phyloP scores from a whole-genome alignment of 345 rosid species.

The Turnera subulata region DNA sequence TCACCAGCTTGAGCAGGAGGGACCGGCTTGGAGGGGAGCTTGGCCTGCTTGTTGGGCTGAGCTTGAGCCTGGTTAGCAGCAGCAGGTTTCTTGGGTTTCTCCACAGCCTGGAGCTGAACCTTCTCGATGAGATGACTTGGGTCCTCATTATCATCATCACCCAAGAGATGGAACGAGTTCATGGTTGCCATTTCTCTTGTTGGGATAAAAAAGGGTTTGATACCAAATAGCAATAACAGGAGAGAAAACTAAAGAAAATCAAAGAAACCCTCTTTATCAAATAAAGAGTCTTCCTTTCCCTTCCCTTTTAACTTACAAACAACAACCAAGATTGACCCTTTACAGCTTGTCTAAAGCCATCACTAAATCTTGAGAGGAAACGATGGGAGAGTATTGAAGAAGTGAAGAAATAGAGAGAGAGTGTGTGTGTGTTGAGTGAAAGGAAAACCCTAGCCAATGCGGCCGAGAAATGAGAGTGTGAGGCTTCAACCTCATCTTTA shows the following conservation, averaged over 20 bases:
- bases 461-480: constrained; percentile 30
- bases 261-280: no score
- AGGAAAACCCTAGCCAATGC: constrained; percentile 50
- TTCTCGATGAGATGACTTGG: constrained; percentile 54
- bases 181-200: constrained; percentile 56
- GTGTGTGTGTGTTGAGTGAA: background rate
- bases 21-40: constrained; percentile 72
- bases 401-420: no score
- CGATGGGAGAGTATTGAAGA: no score
- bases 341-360: no score
- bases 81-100: constrained; percentile 57
- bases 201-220: no score
- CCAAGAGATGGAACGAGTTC: constrained; percentile 91
- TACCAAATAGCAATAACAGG: no score
- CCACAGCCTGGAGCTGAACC: constrained; percentile 42
- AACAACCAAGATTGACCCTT: no score
- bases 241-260: no score
- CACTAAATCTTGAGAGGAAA: no score
- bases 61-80: constrained; percentile 27
- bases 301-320: no score
- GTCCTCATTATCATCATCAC: constrained; percentile 77
- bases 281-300: no score
- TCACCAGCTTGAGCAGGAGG: constrained; percentile 86
- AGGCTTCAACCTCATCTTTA: constrained; percentile 31
- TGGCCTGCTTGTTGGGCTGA: constrained; percentile 51